These are phyloP conservation scores for Mortierella hygrophila DNA, from an alignment of 192 early-diverging fungal species.

Conservation along the genomic window DNA sequence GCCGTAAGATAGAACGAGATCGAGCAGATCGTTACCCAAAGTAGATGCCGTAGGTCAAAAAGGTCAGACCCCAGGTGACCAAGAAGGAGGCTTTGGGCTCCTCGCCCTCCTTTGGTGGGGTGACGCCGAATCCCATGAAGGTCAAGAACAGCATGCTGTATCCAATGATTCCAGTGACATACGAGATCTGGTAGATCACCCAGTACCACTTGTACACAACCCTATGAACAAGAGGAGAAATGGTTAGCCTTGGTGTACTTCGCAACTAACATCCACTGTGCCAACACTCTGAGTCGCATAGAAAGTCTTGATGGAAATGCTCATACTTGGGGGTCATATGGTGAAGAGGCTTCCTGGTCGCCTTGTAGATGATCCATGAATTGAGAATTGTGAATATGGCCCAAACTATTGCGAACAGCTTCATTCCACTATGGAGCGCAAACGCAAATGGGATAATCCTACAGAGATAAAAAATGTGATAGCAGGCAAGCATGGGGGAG, in stretches of 20 bases:
- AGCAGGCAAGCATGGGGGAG: not conserved
- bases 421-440: constrained; percentile 18
- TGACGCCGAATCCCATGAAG: constrained; percentile 64
- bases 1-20: too few species aligned
- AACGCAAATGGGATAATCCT: constrained; percentile 39
- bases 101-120: constrained; percentile 29
- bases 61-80: constrained; percentile 58
- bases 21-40: constrained; percentile 63
- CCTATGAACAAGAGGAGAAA: constrained; percentile 29
- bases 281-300: not conserved
- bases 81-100: constrained; percentile 43
- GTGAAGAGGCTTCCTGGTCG: constrained; percentile 71
- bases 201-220: constrained; percentile 74
- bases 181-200: constrained; percentile 69
- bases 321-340: constrained; percentile 66
- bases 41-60: constrained; percentile 70
- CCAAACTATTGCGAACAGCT: constrained; percentile 38
- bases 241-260: not conserved
- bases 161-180: constrained; percentile 67
- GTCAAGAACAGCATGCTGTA: constrained; percentile 65
- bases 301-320: not conserved
- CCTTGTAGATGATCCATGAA: constrained; percentile 65
- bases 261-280: not conserved
- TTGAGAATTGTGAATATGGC: constrained; percentile 45
- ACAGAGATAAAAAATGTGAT: constrained; percentile 14